phyloP scores from a whole-genome alignment of 768 basidiomycete species.

The Serendipita vermifera region DNA sequence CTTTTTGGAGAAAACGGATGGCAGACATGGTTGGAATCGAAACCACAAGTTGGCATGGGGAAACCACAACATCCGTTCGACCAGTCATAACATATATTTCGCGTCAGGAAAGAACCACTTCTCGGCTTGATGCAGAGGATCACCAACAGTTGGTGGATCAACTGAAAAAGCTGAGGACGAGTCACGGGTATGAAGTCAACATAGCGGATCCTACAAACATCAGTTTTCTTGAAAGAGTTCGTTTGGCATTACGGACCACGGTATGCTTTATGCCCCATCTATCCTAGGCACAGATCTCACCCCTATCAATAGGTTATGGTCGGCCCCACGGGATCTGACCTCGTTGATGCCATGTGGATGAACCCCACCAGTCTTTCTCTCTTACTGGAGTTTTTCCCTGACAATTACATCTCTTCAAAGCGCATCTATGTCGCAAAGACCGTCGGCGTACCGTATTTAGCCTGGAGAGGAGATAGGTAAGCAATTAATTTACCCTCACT shows the following conservation, averaged over 20 bases:
- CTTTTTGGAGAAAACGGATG: background rate
- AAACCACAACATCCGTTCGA: background rate
- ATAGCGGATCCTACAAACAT: background rate
- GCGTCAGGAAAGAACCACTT: background rate
- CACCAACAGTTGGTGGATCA: background rate
- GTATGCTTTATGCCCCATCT: background rate
- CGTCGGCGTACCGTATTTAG: background rate
- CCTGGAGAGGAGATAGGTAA: background rate
- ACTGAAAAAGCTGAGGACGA: background rate
- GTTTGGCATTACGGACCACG: background rate
- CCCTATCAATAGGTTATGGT: conserved; percentile 1
- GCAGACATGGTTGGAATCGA: background rate
- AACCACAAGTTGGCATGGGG: background rate
- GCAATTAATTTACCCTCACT: too few species aligned
- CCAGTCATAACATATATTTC: background rate
- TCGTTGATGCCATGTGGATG: conserved; percentile 1
- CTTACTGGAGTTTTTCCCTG: background rate
- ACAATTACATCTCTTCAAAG: background rate
- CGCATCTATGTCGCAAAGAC: background rate
- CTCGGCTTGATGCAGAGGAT: background rate
- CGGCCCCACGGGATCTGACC: background rate
- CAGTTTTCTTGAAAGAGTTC: background rate
- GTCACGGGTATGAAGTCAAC: background rate
- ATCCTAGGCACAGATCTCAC: background rate
- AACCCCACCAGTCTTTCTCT: background rate